Base-by-base conservation (phyloP, 768 basidiomycete species). In the Russula olivacea region DNA sequence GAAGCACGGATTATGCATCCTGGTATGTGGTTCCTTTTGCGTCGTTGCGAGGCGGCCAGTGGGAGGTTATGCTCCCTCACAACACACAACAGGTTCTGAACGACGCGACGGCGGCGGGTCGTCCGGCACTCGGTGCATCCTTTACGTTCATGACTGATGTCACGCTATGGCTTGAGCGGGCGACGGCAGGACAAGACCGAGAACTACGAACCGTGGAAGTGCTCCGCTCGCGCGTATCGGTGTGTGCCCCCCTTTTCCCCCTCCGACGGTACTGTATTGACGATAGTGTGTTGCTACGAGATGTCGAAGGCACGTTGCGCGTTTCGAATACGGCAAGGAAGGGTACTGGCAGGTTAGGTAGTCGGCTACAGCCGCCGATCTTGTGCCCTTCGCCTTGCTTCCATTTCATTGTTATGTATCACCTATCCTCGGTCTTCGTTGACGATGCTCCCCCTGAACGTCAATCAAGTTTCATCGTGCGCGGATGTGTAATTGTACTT, bases 91-190 rank as follows among this genome's bases (percentile, higher is more conserved):
- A 91, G 89, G 78, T 88, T 9, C 75, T 87, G 49, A 64, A 64
- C 40, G 53, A 64, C 40, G 59, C 74, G 55, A 72, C 72, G 5
- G 75, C 73, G 1, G 74, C 71, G 9, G 77, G 82, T 61, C 90
- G 88, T 68, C 88, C 89, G 5, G 87, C 88, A 0, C 76, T 92
- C 15, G 90, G 89, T 0, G 84, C 89, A 1, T 86, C 88, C 1
- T 92, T 91, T 64, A 76, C 85, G 8, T 88, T 82, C 71, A 73
- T 89, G 71, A 81, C 84, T 2, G 90, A 91, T 68, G 83, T 81
- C 17, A 88, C 86, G 0, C 66, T 92, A n/a, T 91, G 89, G 89
- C 75, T 90, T 11, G 76, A 80, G 11, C 68, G 65, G 2, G 59
- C 66, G 11, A 21, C 63, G 61, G 3, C 30, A 30, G 43, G 64